Evolutionary conservation across 495 filamentous ascomycete species (phyloP), one percentile per base, ranked within the genome.

Genomic region (Xanthoparmelia taractica): DNA sequence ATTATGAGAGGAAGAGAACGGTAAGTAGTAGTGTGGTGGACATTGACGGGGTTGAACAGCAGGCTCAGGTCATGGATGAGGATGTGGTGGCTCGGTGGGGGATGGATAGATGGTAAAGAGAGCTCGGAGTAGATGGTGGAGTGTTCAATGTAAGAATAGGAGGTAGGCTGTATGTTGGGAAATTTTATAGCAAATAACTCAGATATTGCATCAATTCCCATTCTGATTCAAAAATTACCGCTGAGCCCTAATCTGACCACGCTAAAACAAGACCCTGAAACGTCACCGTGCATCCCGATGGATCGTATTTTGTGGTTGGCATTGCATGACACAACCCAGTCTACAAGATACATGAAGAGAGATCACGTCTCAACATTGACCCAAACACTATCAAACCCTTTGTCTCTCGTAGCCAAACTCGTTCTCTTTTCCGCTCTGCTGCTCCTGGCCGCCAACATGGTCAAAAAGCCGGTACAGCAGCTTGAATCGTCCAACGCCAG

Each of bases 31-130:
- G 68, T n/a, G 61, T 68, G 23, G 60, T 70, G 40, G 74, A 74
- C 45, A 71, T 80, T 43, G 82, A 84, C 62, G 77, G 77, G 36
- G 80, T 81, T 65, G 78, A 79, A 61, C 74, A 77, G 33, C 76
- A 75, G 63, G 76, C 77, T 27, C 68, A 75, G 63, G 73, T 76
- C 38, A 76, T 79, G 74, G 73, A 73, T 54, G 75, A 79, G 66
- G 75, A 70, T 33, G 75, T 74, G 56, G 74, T 72, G 68, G 68
- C 65, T 52, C 79, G 77, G 36, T 82, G 77, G 73, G 72, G 64
- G 25, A 57, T 65, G 58, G 60, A 69, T n/a, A 59, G 67, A 40
- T 69, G 61, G 63, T 71, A 54, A 5, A 18, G 12, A 52, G 15
- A 31, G 25, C 23, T 47, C 29, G 23, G 15, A n/a, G 47, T 5